Base-by-base conservation (phyloP, 257 asterid species). In the Phtheirospermum japonicum region DNA sequence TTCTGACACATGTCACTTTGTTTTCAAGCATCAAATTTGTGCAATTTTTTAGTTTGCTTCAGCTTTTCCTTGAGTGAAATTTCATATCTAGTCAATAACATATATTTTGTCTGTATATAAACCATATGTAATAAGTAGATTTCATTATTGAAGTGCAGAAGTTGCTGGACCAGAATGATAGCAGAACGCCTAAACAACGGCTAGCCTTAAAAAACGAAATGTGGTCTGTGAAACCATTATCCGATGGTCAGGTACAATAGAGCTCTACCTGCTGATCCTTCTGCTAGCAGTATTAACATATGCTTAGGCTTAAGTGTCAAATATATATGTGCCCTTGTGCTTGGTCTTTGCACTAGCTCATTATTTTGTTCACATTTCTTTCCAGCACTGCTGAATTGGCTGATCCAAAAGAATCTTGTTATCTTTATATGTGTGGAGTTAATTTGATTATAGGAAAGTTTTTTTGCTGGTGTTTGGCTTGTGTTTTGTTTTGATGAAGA, bases 181-280 rank as follows among this genome's bases (percentile, higher is more conserved):
- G 71, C 76, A 79, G 77, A 75, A 80, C 66, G 76, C 81, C 86
- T 58, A 89, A 89, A 59, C 99, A 93, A 73, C 82, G 82, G 30
- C 72, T 87, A 68, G 96, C 97, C 48, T 73, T 93, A 56, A 89
- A 82, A 79, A 93, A 93, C 75, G 97, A 88, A 73, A 85, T 89
- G 94, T 92, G 92, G 91, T 81, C 70, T 61, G 76, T 82, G 51
- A 93, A 93, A 73, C 99, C 97, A 13, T 68, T 82, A 50, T 85
- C 96, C 26, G 96, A 89, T 76, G 97, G 99, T 42, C 99, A 87
- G 99, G 99, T 93, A 83, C 40, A 50, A 40, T 17, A 59, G 31
- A 48, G 43, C 16, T 45, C 59, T 59, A 55, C 36, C 52, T 31
- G 55, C n/a, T n/a, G n/a, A n/a, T 49, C 51, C 50, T 57, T 50